A percentile compares a stretch with the other conserved stretches of the same genome.
Conservation (phyloP, 1,139 yeast genomes). For the Debaryomyces udenii region DNA sequence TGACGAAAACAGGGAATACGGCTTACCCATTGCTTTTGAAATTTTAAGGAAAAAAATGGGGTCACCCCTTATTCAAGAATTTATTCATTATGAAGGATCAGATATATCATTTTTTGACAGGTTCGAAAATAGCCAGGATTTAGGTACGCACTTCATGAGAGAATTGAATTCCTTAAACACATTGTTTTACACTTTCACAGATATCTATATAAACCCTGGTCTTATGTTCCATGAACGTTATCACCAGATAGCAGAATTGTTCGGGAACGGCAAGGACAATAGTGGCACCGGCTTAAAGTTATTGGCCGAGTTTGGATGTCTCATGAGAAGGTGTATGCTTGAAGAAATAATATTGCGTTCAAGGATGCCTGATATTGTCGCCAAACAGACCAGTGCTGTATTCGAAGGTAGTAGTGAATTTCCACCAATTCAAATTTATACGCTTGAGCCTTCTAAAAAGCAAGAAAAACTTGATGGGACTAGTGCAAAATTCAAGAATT, state of each 20-base stretch:
- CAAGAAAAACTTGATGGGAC: conserved; percentile 43
- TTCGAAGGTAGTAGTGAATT: conserved; percentile 29
- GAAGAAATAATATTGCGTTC: conserved; percentile 61
- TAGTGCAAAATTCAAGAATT: conserved; percentile 61
- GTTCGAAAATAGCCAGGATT: conserved; percentile 29
- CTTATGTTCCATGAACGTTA: conserved; percentile 53
- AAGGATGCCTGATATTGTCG: conserved; percentile 49
- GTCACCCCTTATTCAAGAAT: conserved; percentile 20
- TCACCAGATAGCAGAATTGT: conserved; percentile 47
- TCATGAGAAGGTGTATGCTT: conserved; percentile 52
- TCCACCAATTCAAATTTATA: conserved; percentile 41
- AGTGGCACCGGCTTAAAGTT: conserved; percentile 29
- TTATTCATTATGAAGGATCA: conserved; percentile 20
- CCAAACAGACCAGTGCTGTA: conserved; percentile 44
- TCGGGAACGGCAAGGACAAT: conserved; percentile 38
- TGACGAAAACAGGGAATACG: conserved; percentile 56
- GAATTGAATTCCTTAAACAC: conserved; percentile 37
- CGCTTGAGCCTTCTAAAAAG: conserved; percentile 31
- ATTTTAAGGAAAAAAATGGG: conserved; percentile 19
- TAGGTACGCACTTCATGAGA: conserved; percentile 37
- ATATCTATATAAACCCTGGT: conserved; percentile 56
- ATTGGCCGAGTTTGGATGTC: conserved; percentile 37
- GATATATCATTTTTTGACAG: conserved; percentile 31
- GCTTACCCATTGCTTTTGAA: conserved; percentile 33
- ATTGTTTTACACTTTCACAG: conserved; percentile 50